Evolutionary conservation across 2,329 filamentous ascomycete genomes (phyloP), one percentile per base, ranked within the genome.

Genomic region (Clonostachys solani): DNA sequence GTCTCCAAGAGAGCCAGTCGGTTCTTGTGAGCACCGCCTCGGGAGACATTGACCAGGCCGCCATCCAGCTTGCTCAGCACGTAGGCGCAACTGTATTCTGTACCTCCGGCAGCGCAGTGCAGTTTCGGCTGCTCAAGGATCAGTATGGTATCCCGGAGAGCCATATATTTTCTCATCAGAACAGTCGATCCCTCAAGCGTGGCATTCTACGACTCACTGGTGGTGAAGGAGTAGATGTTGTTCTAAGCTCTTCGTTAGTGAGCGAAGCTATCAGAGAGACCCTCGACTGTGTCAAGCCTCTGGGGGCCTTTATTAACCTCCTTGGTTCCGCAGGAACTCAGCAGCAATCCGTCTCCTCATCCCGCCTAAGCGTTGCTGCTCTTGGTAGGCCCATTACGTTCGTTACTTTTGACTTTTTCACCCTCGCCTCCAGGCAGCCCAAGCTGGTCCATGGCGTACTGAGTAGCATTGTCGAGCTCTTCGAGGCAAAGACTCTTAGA

Each of bases 171-270:
- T 60, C 56, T 43, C 58, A 52, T 35, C 49, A 58, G 33, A 55
- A 60, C 33, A 37, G 49, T 5, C 19, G 19, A 23, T 50, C 49
- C 15, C 64, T 65, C 19, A 54, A 18, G 54, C 52, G 18, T 2
- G 49, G 43, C 33, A 44, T 51, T 18, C 33, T 43, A 13, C 33
- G 35, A 5, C 33, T 45, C 3, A 71, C 67, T 1, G 47, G 50
- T 1, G 78, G 77, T 12, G 63, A 56, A 5, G 87, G 87, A 12
- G 85, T 85, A 2, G 87, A 92, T 63, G 81, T 83, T 1, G 84
- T 87, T 13, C 83, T 92, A 55, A 68, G 75, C 55, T 73, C 68
- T 23, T 0, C 44, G 12, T 59, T 75, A 1, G 54, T 66, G 3
- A 73, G 72, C 1, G 71, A 75, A 15, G 55, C 61, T 2, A 54